phyloP scores from a whole-genome alignment of 495 filamentous ascomycete genomes.

The Elaphomyces granulatus region DNA sequence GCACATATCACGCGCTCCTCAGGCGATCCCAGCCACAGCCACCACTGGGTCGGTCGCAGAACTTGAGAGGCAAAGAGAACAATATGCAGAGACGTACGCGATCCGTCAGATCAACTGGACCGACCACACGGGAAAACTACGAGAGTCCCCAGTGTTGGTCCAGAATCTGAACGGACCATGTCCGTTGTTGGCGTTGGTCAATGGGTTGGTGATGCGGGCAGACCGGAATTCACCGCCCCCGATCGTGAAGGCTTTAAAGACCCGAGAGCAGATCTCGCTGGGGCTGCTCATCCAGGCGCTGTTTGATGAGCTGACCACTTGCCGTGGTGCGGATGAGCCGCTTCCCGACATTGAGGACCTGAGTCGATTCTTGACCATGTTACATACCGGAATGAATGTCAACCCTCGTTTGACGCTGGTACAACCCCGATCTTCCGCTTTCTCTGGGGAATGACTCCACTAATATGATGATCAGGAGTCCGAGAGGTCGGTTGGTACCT shows the following conservation, averaged over 20 bases:
- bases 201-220: slow-evolving; percentile 73
- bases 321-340: slow-evolving; percentile 32
- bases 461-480: slow-evolving; percentile 24
- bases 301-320: slow-evolving; percentile 79
- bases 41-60: slow-evolving; percentile 19
- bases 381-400: slow-evolving; percentile 97
- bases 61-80: slow-evolving; percentile 25
- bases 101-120: slow-evolving; percentile 55
- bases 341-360: slow-evolving; percentile 81
- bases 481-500: slow-evolving; percentile 46
- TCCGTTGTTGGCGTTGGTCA: slow-evolving; percentile 84
- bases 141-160: slow-evolving; percentile 63
- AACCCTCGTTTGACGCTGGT: slow-evolving; percentile 69
- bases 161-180: slow-evolving; percentile 94
- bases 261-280: slow-evolving; percentile 76
- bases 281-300: slow-evolving; percentile 73
- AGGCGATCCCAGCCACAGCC: background rate
- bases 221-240: slow-evolving; percentile 47
- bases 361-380: slow-evolving; percentile 69
- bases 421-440: slow-evolving; percentile 15
- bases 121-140: slow-evolving; percentile 26
- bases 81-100: slow-evolving; percentile 51
- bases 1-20: no score
- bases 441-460: slow-evolving; percentile 4
- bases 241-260: slow-evolving; percentile 58